phyloP scores from a whole-genome alignment of 2,329 filamentous ascomycete genomes.

The Lachnellula hyalina region DNA sequence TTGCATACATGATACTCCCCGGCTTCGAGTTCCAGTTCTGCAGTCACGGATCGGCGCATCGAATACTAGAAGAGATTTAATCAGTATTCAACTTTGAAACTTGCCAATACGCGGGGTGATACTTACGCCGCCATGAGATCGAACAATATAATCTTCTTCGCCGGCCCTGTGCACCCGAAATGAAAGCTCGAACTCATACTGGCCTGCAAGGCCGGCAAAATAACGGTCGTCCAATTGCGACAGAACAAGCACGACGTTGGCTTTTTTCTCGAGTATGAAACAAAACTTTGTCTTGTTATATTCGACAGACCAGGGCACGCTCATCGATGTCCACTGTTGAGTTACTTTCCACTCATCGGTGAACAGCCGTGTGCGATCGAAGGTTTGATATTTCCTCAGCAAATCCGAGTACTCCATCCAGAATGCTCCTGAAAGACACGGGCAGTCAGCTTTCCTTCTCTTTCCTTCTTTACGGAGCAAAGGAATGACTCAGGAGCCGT shows the following conservation, averaged over 20 bases:
- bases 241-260: constrained; percentile 53
- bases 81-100: neutral
- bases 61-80: constrained; percentile 33
- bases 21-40: constrained; percentile 52
- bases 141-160: constrained; percentile 54
- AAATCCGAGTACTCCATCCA: constrained; percentile 61
- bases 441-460: too few species aligned
- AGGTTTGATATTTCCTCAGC: constrained; percentile 53
- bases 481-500: too few species aligned
- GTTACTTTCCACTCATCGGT: constrained; percentile 52
- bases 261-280: constrained; percentile 49
- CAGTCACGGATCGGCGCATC: constrained; percentile 52
- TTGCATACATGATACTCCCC: constrained; percentile 47
- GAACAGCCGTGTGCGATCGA: constrained; percentile 59
- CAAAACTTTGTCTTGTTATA: constrained; percentile 58
- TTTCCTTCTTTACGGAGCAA: too few species aligned
- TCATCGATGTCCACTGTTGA: constrained; percentile 56
- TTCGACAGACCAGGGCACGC: constrained; percentile 54
- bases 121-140: constrained; percentile 41
- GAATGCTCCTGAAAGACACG: constrained; percentile 39
- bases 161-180: constrained; percentile 45
- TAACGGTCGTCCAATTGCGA: constrained; percentile 56
- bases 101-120: constrained; percentile 17
- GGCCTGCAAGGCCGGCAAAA: constrained; percentile 54
- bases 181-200: constrained; percentile 46